phyloP scores from a whole-genome alignment of 345 rosid genomes.

The Carallia pectinifolia region DNA sequence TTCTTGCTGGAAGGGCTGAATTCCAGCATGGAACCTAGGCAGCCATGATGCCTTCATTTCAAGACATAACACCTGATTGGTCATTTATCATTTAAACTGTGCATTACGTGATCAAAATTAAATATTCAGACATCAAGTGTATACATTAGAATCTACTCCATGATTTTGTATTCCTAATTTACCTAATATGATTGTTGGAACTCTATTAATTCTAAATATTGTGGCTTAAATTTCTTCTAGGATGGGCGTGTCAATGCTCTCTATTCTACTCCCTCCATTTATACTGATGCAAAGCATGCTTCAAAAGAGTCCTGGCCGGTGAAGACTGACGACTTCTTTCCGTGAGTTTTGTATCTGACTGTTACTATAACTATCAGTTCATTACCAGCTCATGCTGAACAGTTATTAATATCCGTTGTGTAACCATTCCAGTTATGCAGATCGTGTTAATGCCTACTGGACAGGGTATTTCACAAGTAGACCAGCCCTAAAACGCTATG shows the following conservation, averaged over 20 bases:
- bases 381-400: slow-evolving; percentile 5
- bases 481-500: slow-evolving; percentile 85
- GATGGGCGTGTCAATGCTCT: slow-evolving; percentile 97
- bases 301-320: slow-evolving; percentile 73
- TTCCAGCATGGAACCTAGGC: background rate
- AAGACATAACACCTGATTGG: background rate
- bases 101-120: background rate
- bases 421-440: slow-evolving; percentile 74
- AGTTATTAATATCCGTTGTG: slow-evolving; percentile 26
- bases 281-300: slow-evolving; percentile 92
- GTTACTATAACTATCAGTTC: slow-evolving; percentile 10
- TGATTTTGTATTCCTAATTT: background rate
- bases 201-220: slow-evolving; percentile 7
- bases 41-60: background rate
- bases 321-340: slow-evolving; percentile 86
- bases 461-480: slow-evolving; percentile 96
- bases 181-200: slow-evolving; percentile 9
- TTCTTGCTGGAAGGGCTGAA: background rate
- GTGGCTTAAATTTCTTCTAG: slow-evolving; percentile 37
- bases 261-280: slow-evolving; percentile 94
- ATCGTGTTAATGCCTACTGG: slow-evolving; percentile 90
- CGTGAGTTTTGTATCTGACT: slow-evolving; percentile 56
- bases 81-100: background rate
- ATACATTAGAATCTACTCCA: background rate
- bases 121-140: background rate